Percentiles rank a stretch among this genome's conserved stretches.
These are phyloP conservation scores for Lunularia cruciata DNA, from an alignment of 225 moss, liverwort and hornwort genomes.

Conservation along the genomic window DNA sequence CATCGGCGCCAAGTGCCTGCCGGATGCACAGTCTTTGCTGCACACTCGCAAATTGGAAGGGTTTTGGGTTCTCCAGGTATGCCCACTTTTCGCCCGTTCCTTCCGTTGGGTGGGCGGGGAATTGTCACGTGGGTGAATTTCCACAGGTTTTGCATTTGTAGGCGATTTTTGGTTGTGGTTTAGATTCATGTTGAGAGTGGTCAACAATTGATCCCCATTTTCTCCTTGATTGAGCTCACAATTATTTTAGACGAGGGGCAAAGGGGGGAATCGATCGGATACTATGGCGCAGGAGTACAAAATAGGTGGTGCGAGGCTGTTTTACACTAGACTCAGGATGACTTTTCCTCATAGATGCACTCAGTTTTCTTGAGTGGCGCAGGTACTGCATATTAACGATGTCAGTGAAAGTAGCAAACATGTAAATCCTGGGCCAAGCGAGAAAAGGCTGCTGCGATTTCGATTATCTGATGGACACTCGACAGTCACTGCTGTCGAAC, in stretches of 20 bases:
- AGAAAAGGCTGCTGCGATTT: conserved; percentile 62
- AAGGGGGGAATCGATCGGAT: too few species aligned
- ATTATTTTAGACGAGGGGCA: too few species aligned
- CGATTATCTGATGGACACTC: conserved; percentile 81
- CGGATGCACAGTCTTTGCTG: conserved; percentile 48
- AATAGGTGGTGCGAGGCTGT: too few species aligned
- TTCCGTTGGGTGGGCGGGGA: neutral
- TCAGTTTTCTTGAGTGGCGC: conserved; percentile 9
- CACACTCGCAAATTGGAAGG: conserved; percentile 55
- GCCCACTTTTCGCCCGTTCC: neutral
- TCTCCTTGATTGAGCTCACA: too few species aligned
- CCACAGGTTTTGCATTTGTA: too few species aligned
- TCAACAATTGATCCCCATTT: too few species aligned
- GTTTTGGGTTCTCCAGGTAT: conserved; percentile 79
- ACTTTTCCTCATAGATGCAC: too few species aligned
- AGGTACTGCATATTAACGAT: conserved; percentile 72
- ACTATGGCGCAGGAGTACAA: too few species aligned
- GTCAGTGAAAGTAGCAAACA: conserved; percentile 71
- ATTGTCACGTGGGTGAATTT: neutral
- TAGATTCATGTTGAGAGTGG: neutral
- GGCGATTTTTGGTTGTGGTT: too few species aligned
- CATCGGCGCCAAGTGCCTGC: conserved; percentile 62
- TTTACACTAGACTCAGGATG: too few species aligned
- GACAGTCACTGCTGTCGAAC: conserved; percentile 70
- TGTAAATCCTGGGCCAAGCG: conserved; percentile 31